These are phyloP conservation scores for Irpex lacteus DNA, from an alignment of 1,284 basidiomycete genomes.

Conservation along the genomic window DNA sequence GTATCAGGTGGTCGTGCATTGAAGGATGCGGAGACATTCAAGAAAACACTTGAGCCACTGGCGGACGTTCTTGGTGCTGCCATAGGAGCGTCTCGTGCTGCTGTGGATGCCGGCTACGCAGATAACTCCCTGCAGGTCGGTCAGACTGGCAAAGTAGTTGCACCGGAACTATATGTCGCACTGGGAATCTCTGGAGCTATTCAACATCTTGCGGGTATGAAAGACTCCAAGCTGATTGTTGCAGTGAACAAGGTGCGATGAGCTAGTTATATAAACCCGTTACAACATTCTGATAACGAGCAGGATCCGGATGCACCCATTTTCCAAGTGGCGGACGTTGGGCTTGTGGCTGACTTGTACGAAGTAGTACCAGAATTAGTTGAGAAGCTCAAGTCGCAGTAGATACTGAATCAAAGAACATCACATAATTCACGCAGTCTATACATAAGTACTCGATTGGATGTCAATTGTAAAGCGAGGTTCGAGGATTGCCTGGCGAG, in stretches of 20 bases:
- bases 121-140: slow-evolving; percentile 99
- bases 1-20: slow-evolving; percentile 96
- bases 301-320: slow-evolving; percentile 98
- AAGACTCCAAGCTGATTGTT: slow-evolving; percentile 98
- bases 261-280: not conserved
- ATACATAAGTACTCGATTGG: too few relatives aligned
- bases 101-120: slow-evolving; percentile 97
- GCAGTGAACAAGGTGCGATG: slow-evolving; percentile 89
- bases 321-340: slow-evolving; percentile 97
- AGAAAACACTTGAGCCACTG: slow-evolving; percentile 85
- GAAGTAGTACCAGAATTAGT: slow-evolving; percentile 86
- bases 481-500: too few relatives aligned
- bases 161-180: slow-evolving; percentile 94
- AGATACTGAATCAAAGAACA: not conserved
- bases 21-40: slow-evolving; percentile 94
- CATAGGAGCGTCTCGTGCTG: slow-evolving; percentile 95
- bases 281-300: slow-evolving; percentile 13
- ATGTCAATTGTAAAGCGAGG: too few relatives aligned
- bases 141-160: slow-evolving; percentile 97
- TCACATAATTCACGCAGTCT: not conserved
- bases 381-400: slow-evolving; percentile 72
- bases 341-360: slow-evolving; percentile 90
- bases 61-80: slow-evolving; percentile 94
- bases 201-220: slow-evolving; percentile 99
- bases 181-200: slow-evolving; percentile 98